These are phyloP conservation scores for Chaetomidium leptoderma DNA, from an alignment of 495 filamentous ascomycete species.

Conservation along the genomic window DNA sequence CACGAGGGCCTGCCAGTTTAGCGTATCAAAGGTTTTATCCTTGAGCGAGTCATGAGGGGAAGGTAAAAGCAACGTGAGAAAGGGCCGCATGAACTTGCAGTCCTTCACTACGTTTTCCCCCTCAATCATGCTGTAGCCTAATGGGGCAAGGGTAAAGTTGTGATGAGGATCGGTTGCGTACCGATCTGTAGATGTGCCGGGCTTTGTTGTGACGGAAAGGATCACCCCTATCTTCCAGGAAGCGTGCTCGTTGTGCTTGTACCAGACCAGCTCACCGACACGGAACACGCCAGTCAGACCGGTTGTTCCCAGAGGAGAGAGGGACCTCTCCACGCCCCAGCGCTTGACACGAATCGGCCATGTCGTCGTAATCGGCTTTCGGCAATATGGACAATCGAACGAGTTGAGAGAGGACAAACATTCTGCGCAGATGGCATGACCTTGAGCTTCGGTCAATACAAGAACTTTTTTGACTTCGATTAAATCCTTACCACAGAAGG, in stretches of 20 bases:
- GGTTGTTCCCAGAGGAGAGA: constrained; percentile 24
- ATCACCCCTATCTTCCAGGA: constrained; percentile 37
- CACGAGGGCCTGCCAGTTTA: constrained; percentile 29
- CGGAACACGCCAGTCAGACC: constrained; percentile 33
- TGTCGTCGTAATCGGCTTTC: too few relatives aligned
- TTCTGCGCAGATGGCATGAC: too few relatives aligned
- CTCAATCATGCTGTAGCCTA: constrained; percentile 24
- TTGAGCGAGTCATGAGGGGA: constrained; percentile 18
- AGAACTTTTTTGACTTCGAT: too few relatives aligned
- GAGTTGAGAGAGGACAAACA: too few relatives aligned
- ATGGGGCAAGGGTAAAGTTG: constrained; percentile 24
- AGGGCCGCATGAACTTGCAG: constrained; percentile 38
- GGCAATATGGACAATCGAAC: too few relatives aligned
- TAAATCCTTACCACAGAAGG: too few relatives aligned
- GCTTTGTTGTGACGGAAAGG: constrained; percentile 17
- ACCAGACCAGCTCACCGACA: constrained; percentile 44
- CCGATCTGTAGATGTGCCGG: neutral
- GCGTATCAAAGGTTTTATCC: constrained; percentile 22
- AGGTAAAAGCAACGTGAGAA: constrained; percentile 43
- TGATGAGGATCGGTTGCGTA: constrained; percentile 18
- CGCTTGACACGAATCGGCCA: too few relatives aligned
- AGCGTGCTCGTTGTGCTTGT: constrained; percentile 27
- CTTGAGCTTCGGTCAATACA: too few relatives aligned
- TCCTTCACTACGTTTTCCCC: constrained; percentile 26
- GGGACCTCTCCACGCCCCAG: too few relatives aligned